Evolutionary conservation across 139 green algal species (phyloP), one percentile per base, ranked within the genome.

Genomic region (Spirogloea muscicola): DNA sequence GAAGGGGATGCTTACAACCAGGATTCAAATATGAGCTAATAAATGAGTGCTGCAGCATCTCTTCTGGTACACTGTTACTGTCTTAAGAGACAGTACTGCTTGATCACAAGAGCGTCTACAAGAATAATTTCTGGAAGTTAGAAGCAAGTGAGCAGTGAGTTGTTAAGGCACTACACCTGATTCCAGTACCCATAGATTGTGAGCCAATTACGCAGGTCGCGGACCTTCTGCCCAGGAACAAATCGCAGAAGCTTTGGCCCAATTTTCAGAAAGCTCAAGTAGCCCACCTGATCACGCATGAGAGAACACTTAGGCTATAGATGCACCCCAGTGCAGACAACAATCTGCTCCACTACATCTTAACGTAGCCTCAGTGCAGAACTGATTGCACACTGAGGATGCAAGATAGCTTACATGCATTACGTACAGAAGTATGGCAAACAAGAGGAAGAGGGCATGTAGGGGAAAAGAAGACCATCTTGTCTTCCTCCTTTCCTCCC

Each of bases 241-340:
- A 93, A 99, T 58, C 90, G 89, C 34, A 99, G 91, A 48, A 99
- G 87, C 88, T 96, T 92, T 51, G 94, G 94, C 1, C 94, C 94
- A 34, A 98, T 84, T 77, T 97, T 96, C 27, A 96, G 84, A 46
- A 89, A 87, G 31, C 68, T 82, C 49, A 88, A 59, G 64, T 88
- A 88, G 25, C 84, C 84, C n/a, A 79, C 71, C 64, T 80, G 27
- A 13, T 52, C 16, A 25, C 13, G 43, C 43, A 25, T 51, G 43
- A 51, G 18, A 16, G 18, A 55, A 21, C 46, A 55, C 46, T 18
- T 21, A 55, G 21, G 18, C 46, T 55, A 21, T 21, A 21, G 18
- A 18, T 18, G 46, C 46, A 21, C 46, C 46, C 18, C 46, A 18
- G 18, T 18, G 46, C 46, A 55, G n/a, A n/a, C n/a, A n/a, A n/a